Conservation (phyloP, 2,329 filamentous ascomycete genomes). For the Scorias spongiosa region DNA sequence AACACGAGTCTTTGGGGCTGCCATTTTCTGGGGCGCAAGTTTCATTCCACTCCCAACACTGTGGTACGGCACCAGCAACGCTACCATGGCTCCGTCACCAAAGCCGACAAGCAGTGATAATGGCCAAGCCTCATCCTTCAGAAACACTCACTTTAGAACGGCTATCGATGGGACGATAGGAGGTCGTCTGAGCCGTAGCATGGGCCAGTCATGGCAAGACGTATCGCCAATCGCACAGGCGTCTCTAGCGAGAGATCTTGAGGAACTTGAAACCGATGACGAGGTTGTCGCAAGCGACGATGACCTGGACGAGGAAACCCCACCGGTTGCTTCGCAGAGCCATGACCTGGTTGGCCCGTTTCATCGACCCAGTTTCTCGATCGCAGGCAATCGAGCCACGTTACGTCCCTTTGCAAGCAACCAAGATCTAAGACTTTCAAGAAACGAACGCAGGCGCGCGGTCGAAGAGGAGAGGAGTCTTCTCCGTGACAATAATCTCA, state of each 20-base stretch:
- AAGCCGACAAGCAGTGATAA: background rate
- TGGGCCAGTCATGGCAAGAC: background rate
- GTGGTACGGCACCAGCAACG: no score
- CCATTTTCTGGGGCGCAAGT: no score
- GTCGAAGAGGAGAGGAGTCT: constrained; percentile 41
- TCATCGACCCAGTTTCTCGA: constrained; percentile 61
- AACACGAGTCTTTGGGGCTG: no score
- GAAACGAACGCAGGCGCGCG: constrained; percentile 33
- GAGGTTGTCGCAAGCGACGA: constrained; percentile 6
- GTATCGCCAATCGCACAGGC: background rate
- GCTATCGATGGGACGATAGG: background rate
- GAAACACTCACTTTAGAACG: background rate
- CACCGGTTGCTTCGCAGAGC: constrained; percentile 25
- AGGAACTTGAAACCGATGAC: constrained; percentile 7
- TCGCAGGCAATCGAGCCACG: constrained; percentile 35
- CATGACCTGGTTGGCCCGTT: constrained; percentile 44
- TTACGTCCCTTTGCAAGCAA: constrained; percentile 55
- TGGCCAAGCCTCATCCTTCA: background rate
- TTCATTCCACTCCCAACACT: no score
- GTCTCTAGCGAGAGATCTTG: background rate
- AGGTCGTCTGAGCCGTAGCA: background rate
- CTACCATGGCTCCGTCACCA: background rate
- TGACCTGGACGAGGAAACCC: constrained; percentile 3
- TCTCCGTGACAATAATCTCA: constrained; percentile 41
- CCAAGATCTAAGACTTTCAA: constrained; percentile 29